phyloP scores from a whole-genome alignment of 2,329 filamentous ascomycete species.

The Lasiodiplodia theobromae region DNA sequence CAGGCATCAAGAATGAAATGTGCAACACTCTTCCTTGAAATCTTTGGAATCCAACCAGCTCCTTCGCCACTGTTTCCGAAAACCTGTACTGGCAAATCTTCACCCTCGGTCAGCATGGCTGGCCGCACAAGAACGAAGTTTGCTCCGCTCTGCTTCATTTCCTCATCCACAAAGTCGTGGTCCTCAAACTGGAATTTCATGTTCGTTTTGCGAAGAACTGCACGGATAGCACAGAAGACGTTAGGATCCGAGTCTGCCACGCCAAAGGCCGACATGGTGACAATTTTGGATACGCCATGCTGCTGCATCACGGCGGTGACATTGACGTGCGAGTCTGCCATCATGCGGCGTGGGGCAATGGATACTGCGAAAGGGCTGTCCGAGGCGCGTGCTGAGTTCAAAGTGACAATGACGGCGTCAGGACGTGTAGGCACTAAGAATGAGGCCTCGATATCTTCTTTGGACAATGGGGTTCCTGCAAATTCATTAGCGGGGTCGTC shows the following conservation, averaged over 20 bases:
- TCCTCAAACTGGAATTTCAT: constrained; percentile 58
- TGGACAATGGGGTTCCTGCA: constrained; percentile 40
- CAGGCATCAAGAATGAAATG: constrained; percentile 55
- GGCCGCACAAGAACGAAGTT: constrained; percentile 57
- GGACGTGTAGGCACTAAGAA: constrained; percentile 38
- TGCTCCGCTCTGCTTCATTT: constrained; percentile 48
- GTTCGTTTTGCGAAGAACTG: constrained; percentile 56
- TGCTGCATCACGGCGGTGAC: constrained; percentile 49
- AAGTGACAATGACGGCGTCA: constrained; percentile 56
- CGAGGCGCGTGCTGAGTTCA: constrained; percentile 55
- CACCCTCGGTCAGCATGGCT: constrained; percentile 52
- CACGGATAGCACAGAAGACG: constrained; percentile 51
- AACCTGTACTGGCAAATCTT: constrained; percentile 46
- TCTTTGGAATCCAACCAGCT: constrained; percentile 47
- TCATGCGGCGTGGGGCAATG: constrained; percentile 54
- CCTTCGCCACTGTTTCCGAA: constrained; percentile 54
- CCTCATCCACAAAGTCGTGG: constrained; percentile 55
- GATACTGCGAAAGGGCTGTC: constrained; percentile 59
- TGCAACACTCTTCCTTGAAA: constrained; percentile 52
- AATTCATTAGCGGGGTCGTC: background rate
- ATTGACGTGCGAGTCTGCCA: constrained; percentile 53
- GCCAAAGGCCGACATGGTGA: constrained; percentile 61
- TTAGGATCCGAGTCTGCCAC: constrained; percentile 55
- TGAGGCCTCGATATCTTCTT: constrained; percentile 47
- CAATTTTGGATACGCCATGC: constrained; percentile 50